Conservation (phyloP, 1,139 yeast species). For the Saccharomyces hybrid region DNA sequence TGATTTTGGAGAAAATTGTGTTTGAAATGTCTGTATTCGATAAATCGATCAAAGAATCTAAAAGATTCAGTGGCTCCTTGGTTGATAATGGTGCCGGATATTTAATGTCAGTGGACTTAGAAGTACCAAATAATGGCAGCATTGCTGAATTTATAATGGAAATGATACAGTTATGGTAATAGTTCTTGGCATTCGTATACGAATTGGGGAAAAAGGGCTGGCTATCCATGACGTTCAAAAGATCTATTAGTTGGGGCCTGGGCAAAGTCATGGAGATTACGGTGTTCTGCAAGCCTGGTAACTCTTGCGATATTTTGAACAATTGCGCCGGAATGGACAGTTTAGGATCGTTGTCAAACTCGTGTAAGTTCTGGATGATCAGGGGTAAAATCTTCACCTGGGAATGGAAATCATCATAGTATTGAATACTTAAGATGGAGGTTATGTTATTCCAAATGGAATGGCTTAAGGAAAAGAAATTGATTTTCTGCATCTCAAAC, state of each 20-base stretch:
- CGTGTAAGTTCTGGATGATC: constrained; percentile 2
- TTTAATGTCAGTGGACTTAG: constrained; percentile 1
- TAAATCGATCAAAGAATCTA: constrained; percentile 11
- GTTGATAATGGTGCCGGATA: not conserved
- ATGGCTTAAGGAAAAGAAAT: constrained; percentile 11
- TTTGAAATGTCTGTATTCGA: constrained; percentile 6
- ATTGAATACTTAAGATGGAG: constrained; percentile 12
- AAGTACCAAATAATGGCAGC: constrained; percentile 12
- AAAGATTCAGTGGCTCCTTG: not conserved
- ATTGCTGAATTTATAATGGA: constrained; percentile 8
- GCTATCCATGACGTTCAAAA: constrained; percentile 6
- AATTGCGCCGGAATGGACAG: constrained; percentile 8
- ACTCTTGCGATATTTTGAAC: constrained; percentile 1
- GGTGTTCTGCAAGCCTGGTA: constrained; percentile 9
- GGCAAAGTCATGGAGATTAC: constrained; percentile 13
- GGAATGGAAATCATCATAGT: constrained; percentile 7
- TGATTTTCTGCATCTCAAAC: constrained; percentile 9
- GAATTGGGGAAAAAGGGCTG: constrained; percentile 5
- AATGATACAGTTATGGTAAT: constrained; percentile 13
- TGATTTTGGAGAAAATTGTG: constrained; percentile 13
- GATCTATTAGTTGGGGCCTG: constrained; percentile 2
- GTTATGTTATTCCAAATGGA: constrained; percentile 7
- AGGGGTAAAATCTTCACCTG: constrained; percentile 12
- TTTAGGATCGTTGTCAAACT: not conserved
- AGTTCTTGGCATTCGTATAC: constrained; percentile 4